These are phyloP conservation scores for Cornus controversa DNA, from an alignment of 148 eudicot genomes.

Conservation along the genomic window DNA sequence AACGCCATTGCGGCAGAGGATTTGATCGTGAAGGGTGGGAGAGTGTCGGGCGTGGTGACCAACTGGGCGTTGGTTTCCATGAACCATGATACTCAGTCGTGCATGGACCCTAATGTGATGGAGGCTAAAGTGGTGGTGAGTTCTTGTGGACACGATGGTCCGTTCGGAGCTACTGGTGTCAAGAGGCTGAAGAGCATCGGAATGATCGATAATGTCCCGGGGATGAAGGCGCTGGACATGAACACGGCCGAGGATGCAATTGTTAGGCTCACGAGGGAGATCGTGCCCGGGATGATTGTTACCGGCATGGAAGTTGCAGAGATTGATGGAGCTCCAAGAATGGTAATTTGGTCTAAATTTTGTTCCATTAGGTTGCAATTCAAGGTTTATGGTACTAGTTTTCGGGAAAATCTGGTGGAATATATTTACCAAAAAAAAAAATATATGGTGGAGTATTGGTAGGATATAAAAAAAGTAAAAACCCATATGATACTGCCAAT, in stretches of 20 bases:
- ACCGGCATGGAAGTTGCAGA: slow-evolving; percentile 99
- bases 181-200: slow-evolving; percentile 84
- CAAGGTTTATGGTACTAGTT: too few species aligned
- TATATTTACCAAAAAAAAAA: too few species aligned
- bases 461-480: too few species aligned
- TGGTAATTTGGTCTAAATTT: slow-evolving; percentile 41
- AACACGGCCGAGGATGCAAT: slow-evolving; percentile 92
- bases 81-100: slow-evolving; percentile 95
- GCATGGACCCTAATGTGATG: slow-evolving; percentile 99
- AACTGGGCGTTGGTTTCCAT: slow-evolving; percentile 94
- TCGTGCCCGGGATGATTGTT: slow-evolving; percentile 96
- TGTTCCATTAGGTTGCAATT: too few species aligned
- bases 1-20: slow-evolving; percentile 94
- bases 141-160: slow-evolving; percentile 94
- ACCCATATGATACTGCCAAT: too few species aligned
- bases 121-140: slow-evolving; percentile 92
- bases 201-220: slow-evolving; percentile 74
- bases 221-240: slow-evolving; percentile 97
- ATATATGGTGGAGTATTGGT: too few species aligned
- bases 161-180: slow-evolving; percentile 93
- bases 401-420: too few species aligned
- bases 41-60: slow-evolving; percentile 84
- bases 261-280: slow-evolving; percentile 79
- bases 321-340: slow-evolving; percentile 91
- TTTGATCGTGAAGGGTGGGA: slow-evolving; percentile 65